A percentile compares a stretch with the other conserved stretches of the same genome.
These are phyloP conservation scores for Arbutus unedo DNA, from an alignment of 148 eudicot genomes.

Conservation along the genomic window DNA sequence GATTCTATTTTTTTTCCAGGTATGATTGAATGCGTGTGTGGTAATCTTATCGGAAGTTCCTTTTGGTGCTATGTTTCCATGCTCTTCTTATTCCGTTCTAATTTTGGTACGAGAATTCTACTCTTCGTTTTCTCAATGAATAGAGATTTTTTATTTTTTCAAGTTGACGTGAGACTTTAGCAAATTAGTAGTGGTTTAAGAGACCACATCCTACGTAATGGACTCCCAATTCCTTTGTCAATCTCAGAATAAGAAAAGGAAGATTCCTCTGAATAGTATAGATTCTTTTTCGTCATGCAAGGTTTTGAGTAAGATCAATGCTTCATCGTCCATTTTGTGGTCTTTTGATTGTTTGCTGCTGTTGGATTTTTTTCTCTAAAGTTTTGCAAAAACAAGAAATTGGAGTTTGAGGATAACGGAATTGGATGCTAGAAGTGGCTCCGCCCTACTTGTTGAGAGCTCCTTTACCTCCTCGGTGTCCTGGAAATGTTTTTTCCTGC, in stretches of 20 bases:
- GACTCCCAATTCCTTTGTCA: conserved; percentile 20
- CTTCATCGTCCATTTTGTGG: conserved; percentile 42
- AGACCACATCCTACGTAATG: conserved; percentile 20
- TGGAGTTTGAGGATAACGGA: no score
- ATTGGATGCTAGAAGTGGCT: no score
- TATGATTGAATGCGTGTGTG: no score
- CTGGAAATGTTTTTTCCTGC: no score
- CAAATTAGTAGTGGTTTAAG: neutral
- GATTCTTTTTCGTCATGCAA: conserved; percentile 15
- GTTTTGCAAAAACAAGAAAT: no score
- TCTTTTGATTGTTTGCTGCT: conserved; percentile 69
- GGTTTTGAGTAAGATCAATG: conserved; percentile 24
- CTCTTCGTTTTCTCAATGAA: neutral
- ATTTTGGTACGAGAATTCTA: neutral
- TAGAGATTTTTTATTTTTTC: neutral
- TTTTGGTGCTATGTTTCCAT: no score
- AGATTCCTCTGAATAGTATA: conserved; percentile 23
- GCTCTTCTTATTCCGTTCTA: no score
- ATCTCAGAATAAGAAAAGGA: conserved; percentile 43
- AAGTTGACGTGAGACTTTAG: conserved; percentile 6
- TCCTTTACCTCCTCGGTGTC: no score
- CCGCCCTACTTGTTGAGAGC: no score
- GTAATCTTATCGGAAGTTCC: no score
- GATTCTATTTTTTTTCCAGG: no score
- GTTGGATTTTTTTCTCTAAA: no score